Percentiles rank a stretch among this genome's conserved stretches.
These are phyloP conservation scores for Striga hermonthica DNA, from an alignment of 305 asterid genomes.

Conservation along the genomic window DNA sequence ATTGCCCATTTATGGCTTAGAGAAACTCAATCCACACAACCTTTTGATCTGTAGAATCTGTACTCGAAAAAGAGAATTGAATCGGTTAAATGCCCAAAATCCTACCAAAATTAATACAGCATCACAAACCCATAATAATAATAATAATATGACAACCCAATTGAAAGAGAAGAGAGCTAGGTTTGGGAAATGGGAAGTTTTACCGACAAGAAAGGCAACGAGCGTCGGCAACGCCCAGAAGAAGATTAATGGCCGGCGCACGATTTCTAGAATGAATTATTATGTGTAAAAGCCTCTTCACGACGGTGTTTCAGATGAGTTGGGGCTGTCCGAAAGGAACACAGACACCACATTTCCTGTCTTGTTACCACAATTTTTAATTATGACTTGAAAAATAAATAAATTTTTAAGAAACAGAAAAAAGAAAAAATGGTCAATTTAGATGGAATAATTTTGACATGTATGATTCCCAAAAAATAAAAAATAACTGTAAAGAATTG, in stretches of 20 bases:
- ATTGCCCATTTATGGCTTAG: constrained; percentile 46
- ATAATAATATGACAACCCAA: not conserved
- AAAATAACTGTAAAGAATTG: no score
- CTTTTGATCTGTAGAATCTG: constrained; percentile 17
- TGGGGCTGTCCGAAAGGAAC: no score
- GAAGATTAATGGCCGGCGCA: constrained; percentile 19
- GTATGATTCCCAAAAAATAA: no score
- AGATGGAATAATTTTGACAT: no score
- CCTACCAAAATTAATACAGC: constrained; percentile 8
- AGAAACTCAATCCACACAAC: constrained; percentile 17
- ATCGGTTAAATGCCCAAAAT: constrained; percentile 7
- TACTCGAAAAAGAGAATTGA: constrained; percentile 8
- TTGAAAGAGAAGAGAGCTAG: not conserved
- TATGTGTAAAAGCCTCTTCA: no score
- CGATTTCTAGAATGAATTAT: constrained; percentile 5
- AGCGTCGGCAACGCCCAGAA: not conserved
- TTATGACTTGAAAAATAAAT: no score
- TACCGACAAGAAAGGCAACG: not conserved
- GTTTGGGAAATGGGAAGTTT: not conserved
- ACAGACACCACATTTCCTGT: no score
- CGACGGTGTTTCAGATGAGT: no score
- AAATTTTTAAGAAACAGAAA: no score
- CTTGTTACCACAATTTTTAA: no score
- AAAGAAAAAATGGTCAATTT: no score
- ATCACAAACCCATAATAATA: constrained; percentile 3